These are phyloP conservation scores for Metschnikowia lochheadii DNA, from an alignment of 805 yeast genomes.

Conservation along the genomic window DNA sequence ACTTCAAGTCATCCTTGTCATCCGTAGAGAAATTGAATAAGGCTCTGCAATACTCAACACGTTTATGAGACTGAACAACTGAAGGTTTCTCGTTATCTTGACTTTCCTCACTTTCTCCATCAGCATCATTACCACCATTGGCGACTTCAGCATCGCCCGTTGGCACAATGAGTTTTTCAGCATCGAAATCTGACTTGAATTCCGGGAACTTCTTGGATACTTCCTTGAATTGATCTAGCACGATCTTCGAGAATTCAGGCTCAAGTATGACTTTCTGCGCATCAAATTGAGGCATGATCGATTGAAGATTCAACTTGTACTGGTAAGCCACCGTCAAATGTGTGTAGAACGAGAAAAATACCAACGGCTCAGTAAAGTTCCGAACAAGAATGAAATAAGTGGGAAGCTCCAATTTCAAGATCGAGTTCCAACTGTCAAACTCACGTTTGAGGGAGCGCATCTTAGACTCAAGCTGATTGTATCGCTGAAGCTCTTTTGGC, in stretches of 20 bases:
- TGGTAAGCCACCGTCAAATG: conserved; percentile 35
- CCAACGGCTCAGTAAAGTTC: conserved; percentile 28
- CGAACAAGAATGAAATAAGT: conserved; percentile 32
- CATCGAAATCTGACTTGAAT: neutral
- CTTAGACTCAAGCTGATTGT: conserved; percentile 24
- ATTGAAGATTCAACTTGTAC: conserved; percentile 19
- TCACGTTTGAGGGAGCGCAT: conserved; percentile 18
- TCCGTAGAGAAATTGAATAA: conserved; percentile 35
- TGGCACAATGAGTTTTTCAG: neutral
- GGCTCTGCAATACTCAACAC: conserved; percentile 31
- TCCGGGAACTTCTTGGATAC: neutral
- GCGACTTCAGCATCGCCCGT: neutral
- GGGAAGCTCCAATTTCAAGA: conserved; percentile 47
- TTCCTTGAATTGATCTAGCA: neutral
- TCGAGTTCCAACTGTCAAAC: conserved; percentile 35
- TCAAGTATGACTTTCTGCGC: conserved; percentile 1
- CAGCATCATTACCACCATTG: neutral
- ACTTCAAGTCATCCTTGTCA: conserved; percentile 39
- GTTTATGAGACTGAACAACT: neutral
- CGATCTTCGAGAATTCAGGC: neutral
- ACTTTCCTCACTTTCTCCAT: neutral
- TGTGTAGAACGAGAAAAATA: conserved; percentile 33
- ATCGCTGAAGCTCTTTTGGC: conserved; percentile 26
- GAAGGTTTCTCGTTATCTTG: neutral
- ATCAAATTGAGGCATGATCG: conserved; percentile 14